Evolutionary conservation across 179 eudicot species (phyloP), one percentile per base, ranked within the genome.

Genomic region (Silene noctiflora): DNA sequence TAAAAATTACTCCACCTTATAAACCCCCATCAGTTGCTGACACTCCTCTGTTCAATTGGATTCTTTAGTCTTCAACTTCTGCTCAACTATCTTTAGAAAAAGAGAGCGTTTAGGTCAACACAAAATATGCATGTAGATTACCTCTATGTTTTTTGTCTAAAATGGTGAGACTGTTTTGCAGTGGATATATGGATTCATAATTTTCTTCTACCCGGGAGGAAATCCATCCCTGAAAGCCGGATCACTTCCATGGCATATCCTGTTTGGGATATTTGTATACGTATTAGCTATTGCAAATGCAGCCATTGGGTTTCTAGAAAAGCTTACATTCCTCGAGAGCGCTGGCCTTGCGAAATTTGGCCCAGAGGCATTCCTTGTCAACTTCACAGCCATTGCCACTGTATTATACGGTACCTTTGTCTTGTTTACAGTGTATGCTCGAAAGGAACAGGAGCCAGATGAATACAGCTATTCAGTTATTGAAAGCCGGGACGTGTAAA

Each of bases 161-260:
- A 72, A 6, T 67, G 62, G 11, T 24, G 11, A 27, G 17, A 71
- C 22, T 11, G 39, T 17, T 75, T 74, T 81, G 81, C 96, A 95
- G 98, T 93, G 98, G 98, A 58, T 87, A 29, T 91, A 82, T 58
- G 98, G 99, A 7, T 87, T 95, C 56, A 29, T 91, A 24, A 79
- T 86, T 53, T 95, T 95, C 84, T 95, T 93, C 91, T 95, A 80
- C 82, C 99, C 97, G 0, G 96, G 97, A 44, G 98, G 93, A 51
- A 79, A 77, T 10, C 21, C 81, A 25, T 72, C 75, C 25, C 70
- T 95, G 4, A 86, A 93, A 80, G 72, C 84, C 51, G 92, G 81
- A 8, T 88, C 97, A 1, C 88, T 93, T 78, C 97, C 97, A 11
- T 89, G 95, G 93, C 98, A 95, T 29, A 92, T 82, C 53, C 75